Percentiles rank a stretch among this genome's conserved stretches.
Conservation (phyloP, 2,329 filamentous ascomycete genomes). For the Clarireedia monteithiana region DNA sequence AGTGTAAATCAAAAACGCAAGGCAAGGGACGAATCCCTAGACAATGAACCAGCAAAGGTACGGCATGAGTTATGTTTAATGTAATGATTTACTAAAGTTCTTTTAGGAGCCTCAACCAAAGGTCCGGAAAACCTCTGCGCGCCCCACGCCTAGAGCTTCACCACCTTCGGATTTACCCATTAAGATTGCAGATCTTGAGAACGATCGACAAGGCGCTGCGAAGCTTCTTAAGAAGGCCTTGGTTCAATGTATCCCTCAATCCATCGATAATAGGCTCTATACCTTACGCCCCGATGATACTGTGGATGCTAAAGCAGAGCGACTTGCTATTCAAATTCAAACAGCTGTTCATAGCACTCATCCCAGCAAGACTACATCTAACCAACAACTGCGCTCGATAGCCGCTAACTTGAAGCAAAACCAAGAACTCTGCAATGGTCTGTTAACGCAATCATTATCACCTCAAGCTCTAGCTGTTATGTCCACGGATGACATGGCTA, state of each 20-base stretch:
- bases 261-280: conserved; percentile 59
- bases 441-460: conserved; percentile 65
- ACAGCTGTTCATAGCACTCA: conserved; percentile 55
- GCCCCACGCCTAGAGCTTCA: conserved; percentile 28
- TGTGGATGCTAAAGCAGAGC: conserved; percentile 56
- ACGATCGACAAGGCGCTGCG: conserved; percentile 59
- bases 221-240: conserved; percentile 66
- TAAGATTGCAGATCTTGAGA: conserved; percentile 48
- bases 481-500: conserved; percentile 85
- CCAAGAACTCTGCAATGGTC: conserved; percentile 62
- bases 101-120: conserved; percentile 38
- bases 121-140: conserved; percentile 49
- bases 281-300: conserved; percentile 55
- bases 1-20: conserved; percentile 31
- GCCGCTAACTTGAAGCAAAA: conserved; percentile 88
- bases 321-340: conserved; percentile 73
- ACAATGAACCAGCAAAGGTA: conserved; percentile 42
- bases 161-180: conserved; percentile 38
- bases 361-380: conserved; percentile 44
- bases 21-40: conserved; percentile 47
- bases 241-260: conserved; percentile 53
- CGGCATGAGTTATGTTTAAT: conserved; percentile 5
- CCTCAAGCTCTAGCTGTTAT: conserved; percentile 77
- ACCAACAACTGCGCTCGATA: conserved; percentile 64
- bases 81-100: not conserved